Percentiles rank a stretch among this genome's conserved stretches.
Conservation (phyloP, 2,329 filamentous ascomycete species). For the Colletotrichum endophyticum region DNA sequence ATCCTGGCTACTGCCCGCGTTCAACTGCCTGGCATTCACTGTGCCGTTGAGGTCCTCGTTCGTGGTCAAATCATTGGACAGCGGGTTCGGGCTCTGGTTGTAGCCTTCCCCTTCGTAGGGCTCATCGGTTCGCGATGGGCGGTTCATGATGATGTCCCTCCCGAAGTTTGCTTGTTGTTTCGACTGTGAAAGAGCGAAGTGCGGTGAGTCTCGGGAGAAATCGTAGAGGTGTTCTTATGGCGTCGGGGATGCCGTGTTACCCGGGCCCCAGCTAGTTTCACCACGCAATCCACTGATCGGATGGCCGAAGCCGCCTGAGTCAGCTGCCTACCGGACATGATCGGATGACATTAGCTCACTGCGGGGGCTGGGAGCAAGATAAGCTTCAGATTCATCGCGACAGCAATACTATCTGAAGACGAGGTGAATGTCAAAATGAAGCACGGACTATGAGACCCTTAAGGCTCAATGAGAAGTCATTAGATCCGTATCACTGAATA, state of each 20-base stretch:
- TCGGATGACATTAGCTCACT: not conserved
- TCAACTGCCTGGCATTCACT: conserved; percentile 33
- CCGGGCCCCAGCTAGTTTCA: not conserved
- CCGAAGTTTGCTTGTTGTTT: not conserved
- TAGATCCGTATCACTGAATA: not conserved
- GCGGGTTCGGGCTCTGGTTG: conserved; percentile 52
- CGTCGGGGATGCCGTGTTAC: not conserved
- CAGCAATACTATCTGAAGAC: not conserved
- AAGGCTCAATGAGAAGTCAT: not conserved
- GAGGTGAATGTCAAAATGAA: not conserved
- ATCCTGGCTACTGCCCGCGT: not conserved
- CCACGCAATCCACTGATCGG: not conserved
- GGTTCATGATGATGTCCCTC: conserved; percentile 13
- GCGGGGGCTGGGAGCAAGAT: not conserved
- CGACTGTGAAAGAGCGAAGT: not conserved
- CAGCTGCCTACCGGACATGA: not conserved
- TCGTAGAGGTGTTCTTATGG: not conserved
- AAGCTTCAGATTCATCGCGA: not conserved
- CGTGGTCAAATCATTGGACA: conserved; percentile 53
- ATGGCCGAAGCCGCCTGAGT: not conserved
- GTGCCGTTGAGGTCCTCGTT: conserved; percentile 49
- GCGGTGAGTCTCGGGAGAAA: not conserved
- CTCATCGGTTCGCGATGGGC: conserved; percentile 23
- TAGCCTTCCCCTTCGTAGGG: conserved; percentile 32
- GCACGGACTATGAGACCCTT: not conserved